These are phyloP conservation scores for Salvia miltiorrhiza DNA, from an alignment of 257 asterid genomes.

Conservation along the genomic window DNA sequence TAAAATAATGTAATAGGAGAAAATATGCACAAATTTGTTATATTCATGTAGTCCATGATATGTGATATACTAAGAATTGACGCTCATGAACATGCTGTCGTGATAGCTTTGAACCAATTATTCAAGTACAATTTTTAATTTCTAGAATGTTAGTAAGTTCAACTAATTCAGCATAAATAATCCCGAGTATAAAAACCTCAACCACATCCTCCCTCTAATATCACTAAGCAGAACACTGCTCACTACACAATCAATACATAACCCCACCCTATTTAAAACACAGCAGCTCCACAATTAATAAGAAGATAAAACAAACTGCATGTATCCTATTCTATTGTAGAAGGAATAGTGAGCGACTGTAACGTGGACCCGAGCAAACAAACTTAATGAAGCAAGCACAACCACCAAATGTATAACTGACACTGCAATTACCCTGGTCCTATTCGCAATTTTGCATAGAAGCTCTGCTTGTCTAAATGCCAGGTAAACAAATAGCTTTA, in stretches of 20 bases:
- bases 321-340: neutral
- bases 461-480: neutral
- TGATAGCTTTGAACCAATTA: slow-evolving; percentile 3
- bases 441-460: neutral
- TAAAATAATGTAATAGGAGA: slow-evolving; percentile 32
- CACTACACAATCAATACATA: neutral
- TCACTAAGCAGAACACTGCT: neutral
- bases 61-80: slow-evolving; percentile 1
- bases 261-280: neutral
- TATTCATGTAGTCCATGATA: neutral
- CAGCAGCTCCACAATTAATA: slow-evolving; percentile 10
- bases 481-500: neutral
- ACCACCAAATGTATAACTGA: neutral
- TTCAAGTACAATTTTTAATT: neutral
- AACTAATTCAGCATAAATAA: neutral
- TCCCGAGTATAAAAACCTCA: neutral
- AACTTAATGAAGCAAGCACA: slow-evolving; percentile 4
- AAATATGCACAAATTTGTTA: slow-evolving; percentile 14
- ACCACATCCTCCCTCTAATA: neutral
- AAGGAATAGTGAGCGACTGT: neutral
- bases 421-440: slow-evolving; percentile 10
- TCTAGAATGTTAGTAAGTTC: neutral
- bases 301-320: neutral
- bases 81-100: neutral
- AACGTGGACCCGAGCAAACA: neutral